Base-by-base conservation (phyloP, 768 basidiomycete species). In the Cyclocybe cylindracea region DNA sequence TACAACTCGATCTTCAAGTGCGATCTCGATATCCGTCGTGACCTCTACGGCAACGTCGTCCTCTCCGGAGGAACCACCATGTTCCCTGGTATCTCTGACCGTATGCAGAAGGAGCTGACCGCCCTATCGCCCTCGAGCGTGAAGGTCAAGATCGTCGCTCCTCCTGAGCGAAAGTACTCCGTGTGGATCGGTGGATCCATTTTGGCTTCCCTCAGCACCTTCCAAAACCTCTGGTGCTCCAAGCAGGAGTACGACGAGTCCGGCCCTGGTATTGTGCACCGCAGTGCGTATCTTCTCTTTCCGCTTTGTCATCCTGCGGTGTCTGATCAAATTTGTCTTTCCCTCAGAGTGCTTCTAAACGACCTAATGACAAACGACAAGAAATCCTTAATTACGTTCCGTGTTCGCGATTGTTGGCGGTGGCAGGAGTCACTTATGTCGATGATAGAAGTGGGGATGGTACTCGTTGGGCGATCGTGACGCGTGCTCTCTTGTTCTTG, bases 151-250 rank as follows among this genome's bases (percentile, higher is more conserved):
- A 92, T 94, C 50, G 88, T 92, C 53, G 90, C 93, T 54, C 93
- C 94, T 45, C 92, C 93, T 48, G 93, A 96, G 78, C 79, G 93
- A 62, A 96, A 92, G 70, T 94, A 94, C 82, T 93, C 91, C 48
- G 94, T 95, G 73, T 97, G 94, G 91, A 94, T 94, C 61, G 89
- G 89, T 75, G 89, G 88, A 53, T 88, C 86, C 39, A 91, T 90
- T 62, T 74, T 91, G 60, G 94, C 93, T 40, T 94, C 91, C 32
- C 82, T 97, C 44, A 88, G 84, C 66, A 95, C 94, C 61, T 96
- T 96, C 94, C 94, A 96, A 78, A 94, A 94, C 69, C 76, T 95
- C 74, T 97, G 94, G 93, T 88, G 88, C 74, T 86, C 87, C 52
- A 91, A 91, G 73, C 89, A 92, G 65, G 93, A 94, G 76, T 94